These are phyloP conservation scores for Aspergillus coremiiformis DNA, from an alignment of 495 filamentous ascomycete genomes.

Conservation along the genomic window DNA sequence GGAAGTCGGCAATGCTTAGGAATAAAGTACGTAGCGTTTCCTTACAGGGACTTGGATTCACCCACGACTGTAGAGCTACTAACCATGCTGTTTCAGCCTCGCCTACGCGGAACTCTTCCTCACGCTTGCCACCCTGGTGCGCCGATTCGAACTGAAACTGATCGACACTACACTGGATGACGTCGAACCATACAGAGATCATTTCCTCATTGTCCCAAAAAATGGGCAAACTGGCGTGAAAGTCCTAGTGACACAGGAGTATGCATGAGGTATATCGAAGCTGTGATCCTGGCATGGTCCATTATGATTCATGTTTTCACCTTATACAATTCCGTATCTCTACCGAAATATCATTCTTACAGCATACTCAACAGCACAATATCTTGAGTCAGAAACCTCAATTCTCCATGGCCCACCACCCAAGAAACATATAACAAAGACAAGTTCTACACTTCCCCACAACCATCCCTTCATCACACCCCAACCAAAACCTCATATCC, in stretches of 20 bases:
- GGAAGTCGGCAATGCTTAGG: slow-evolving; percentile 23
- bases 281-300: too few relatives aligned
- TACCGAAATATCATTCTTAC: too few relatives aligned
- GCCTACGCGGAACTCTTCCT: slow-evolving; percentile 5
- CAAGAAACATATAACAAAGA: too few relatives aligned
- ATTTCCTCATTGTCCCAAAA: background rate
- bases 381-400: too few relatives aligned
- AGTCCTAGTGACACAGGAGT: background rate
- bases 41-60: background rate
- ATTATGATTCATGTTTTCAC: too few relatives aligned
- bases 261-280: too few relatives aligned
- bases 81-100: background rate
- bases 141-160: background rate
- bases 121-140: background rate
- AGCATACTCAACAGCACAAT: too few relatives aligned
- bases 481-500: too few relatives aligned
- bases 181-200: background rate
- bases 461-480: too few relatives aligned
- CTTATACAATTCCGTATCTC: too few relatives aligned
- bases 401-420: too few relatives aligned
- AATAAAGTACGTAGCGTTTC: slow-evolving; percentile 16
- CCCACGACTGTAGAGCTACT: background rate
- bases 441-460: too few relatives aligned
- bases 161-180: background rate
- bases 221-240: background rate